Percentiles rank a stretch among this genome's conserved stretches.
phyloP scores from a whole-genome alignment of 2,329 filamentous ascomycete species.

The Colletotrichum truncatum region DNA sequence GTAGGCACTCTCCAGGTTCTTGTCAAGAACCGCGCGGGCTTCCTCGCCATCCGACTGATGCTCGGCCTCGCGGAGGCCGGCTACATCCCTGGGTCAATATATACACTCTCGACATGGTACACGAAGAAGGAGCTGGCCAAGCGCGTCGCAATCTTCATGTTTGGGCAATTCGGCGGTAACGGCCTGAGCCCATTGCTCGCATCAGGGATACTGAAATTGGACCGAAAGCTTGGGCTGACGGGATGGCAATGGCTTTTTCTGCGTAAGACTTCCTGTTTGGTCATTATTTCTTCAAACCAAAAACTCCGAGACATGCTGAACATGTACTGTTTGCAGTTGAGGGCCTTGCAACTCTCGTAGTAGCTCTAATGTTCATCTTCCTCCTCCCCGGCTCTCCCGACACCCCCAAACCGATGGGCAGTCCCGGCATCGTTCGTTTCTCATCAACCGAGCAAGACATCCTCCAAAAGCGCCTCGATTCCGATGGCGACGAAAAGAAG shows the following conservation, averaged over 20 bases:
- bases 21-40: conserved; percentile 51
- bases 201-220: conserved; percentile 55
- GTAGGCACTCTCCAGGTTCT: conserved; percentile 55
- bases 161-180: conserved; percentile 62
- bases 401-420: conserved; percentile 47
- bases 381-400: conserved; percentile 54
- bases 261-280: conserved; percentile 45
- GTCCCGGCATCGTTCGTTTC: conserved; percentile 48
- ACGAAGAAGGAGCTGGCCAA: conserved; percentile 53
- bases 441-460: conserved; percentile 41
- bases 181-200: conserved; percentile 58
- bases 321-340: conserved; percentile 45
- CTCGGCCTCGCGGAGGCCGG: conserved; percentile 60
- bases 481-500: conserved; percentile 41
- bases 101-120: conserved; percentile 62
- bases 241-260: conserved; percentile 63
- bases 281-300: no score
- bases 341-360: conserved; percentile 51
- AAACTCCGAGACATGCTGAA: neutral
- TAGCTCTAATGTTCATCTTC: conserved; percentile 48
- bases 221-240: conserved; percentile 47
- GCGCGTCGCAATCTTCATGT: conserved; percentile 60
- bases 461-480: conserved; percentile 45
- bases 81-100: conserved; percentile 61
- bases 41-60: conserved; percentile 52